These are phyloP conservation scores for Sarocladiaceae sp. DNA, from an alignment of 2,329 filamentous ascomycete species.

Conservation along the genomic window DNA sequence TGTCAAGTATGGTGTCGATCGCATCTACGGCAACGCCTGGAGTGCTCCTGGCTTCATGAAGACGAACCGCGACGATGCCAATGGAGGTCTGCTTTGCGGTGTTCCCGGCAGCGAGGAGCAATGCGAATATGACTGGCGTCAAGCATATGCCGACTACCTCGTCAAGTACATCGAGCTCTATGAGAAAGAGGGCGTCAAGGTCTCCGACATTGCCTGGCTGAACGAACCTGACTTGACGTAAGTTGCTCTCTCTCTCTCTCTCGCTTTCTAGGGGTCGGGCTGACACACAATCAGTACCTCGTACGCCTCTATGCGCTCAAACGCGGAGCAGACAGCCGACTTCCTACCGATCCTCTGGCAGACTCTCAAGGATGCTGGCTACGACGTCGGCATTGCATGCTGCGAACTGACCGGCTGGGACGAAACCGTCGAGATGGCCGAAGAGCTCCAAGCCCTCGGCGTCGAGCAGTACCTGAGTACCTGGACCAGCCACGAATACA, in stretches of 20 bases:
- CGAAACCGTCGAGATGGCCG: background rate
- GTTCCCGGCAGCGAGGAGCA: conserved; percentile 2
- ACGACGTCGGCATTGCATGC: conserved; percentile 5
- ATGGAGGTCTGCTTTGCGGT: conserved; percentile 4
- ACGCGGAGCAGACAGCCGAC: conserved; percentile 3
- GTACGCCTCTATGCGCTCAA: conserved; percentile 3
- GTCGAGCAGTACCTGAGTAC: conserved; percentile 2
- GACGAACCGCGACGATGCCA: conserved; percentile 4
- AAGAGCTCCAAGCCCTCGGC: conserved; percentile 1
- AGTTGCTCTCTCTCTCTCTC: background rate
- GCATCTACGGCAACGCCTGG: conserved; percentile 4
- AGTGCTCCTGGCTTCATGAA: conserved; percentile 7
- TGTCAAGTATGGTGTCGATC: conserved; percentile 7
- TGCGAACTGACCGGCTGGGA: conserved; percentile 6
- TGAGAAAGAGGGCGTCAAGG: background rate
- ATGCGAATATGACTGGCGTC: conserved; percentile 7
- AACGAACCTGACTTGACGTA: conserved; percentile 4
- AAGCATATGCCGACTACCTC: conserved; percentile 6
- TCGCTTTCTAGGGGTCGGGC: background rate
- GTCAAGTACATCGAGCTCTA: conserved; percentile 8
- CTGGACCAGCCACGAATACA: conserved; percentile 6
- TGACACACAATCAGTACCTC: background rate
- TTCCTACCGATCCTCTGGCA: conserved; percentile 6
- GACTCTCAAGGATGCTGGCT: conserved; percentile 1
- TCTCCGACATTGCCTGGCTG: conserved; percentile 4